phyloP scores from a whole-genome alignment of 2,329 filamentous ascomycete species.

The Bipolaris gigantea region DNA sequence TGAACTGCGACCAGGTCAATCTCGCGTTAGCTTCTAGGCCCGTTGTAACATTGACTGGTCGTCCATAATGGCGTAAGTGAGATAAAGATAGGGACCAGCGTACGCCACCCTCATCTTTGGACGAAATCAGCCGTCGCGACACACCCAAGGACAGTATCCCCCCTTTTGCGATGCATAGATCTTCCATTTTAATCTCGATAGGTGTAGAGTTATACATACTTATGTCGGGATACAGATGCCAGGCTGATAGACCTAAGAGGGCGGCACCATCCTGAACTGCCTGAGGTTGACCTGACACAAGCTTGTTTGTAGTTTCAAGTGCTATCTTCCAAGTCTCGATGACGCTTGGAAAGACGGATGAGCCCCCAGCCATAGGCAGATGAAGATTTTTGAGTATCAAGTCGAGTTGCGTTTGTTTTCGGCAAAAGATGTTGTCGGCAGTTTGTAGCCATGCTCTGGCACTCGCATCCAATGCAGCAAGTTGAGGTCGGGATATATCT shows the following conservation, averaged over 20 bases:
- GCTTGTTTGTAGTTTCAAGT: background rate
- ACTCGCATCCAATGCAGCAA: conserved; percentile 21
- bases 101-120: background rate
- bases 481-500: conserved; percentile 5
- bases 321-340: conserved; percentile 2
- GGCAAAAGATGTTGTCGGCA: conserved; percentile 10
- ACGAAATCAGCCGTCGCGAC: background rate
- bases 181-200: background rate
- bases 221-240: conserved; percentile 24
- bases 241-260: conserved; percentile 15
- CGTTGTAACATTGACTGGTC: background rate
- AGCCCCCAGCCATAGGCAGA: background rate
- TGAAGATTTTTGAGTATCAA: conserved; percentile 18
- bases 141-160: background rate
- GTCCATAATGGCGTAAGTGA: background rate
- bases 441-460: conserved; percentile 17
- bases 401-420: conserved; percentile 13
- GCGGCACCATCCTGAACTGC: conserved; percentile 5
- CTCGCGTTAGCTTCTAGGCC: background rate
- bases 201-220: background rate
- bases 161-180: background rate
- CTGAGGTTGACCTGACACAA: conserved; percentile 1
- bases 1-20: background rate
- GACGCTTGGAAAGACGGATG: conserved; percentile 1
- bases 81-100: background rate